These are phyloP conservation scores for Lobosporangium transversale DNA, from an alignment of 192 early-diverging fungal species.

Conservation along the genomic window DNA sequence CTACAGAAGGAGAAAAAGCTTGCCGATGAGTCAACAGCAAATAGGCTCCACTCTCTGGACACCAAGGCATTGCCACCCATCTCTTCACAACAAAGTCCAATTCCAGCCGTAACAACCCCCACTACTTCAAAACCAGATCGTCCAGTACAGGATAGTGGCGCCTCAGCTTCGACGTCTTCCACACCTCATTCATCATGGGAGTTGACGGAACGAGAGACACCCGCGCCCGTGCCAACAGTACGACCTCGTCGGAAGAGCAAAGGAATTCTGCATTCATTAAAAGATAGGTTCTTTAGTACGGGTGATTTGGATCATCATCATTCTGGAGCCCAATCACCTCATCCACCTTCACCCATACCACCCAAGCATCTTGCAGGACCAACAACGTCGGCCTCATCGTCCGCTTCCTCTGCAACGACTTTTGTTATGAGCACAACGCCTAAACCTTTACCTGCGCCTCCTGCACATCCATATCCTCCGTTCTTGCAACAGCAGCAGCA, in stretches of 20 bases:
- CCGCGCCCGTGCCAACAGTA: slow-evolving; percentile 8
- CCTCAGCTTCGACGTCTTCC: slow-evolving; percentile 39
- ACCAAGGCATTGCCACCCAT: slow-evolving; percentile 46
- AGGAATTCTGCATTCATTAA: slow-evolving; percentile 39
- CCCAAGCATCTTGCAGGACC: slow-evolving; percentile 15
- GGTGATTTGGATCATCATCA: slow-evolving; percentile 5
- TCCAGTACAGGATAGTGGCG: slow-evolving; percentile 42
- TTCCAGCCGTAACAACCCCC: not conserved
- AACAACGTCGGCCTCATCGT: slow-evolving; percentile 38
- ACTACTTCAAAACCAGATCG: slow-evolving; percentile 7
- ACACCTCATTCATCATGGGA: slow-evolving; percentile 52
- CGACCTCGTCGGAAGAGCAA: slow-evolving; percentile 49
- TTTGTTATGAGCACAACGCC: slow-evolving; percentile 25
- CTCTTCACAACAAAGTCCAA: not conserved
- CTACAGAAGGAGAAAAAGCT: slow-evolving; percentile 24
- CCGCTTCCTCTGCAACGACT: slow-evolving; percentile 34
- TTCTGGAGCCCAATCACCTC: slow-evolving; percentile 12
- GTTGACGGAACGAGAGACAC: slow-evolving; percentile 29
- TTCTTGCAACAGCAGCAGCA: slow-evolving; percentile 20
- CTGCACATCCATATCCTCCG: slow-evolving; percentile 36
- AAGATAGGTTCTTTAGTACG: slow-evolving; percentile 43
- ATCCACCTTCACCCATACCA: slow-evolving; percentile 40
- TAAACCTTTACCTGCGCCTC: slow-evolving; percentile 47
- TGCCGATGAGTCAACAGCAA: not conserved
- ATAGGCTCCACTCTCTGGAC: slow-evolving; percentile 26